Percentiles rank a stretch among this genome's conserved stretches.
phyloP scores from a whole-genome alignment of 78 protist genomes.

The Planoprotostelium fungivorum region DNA sequence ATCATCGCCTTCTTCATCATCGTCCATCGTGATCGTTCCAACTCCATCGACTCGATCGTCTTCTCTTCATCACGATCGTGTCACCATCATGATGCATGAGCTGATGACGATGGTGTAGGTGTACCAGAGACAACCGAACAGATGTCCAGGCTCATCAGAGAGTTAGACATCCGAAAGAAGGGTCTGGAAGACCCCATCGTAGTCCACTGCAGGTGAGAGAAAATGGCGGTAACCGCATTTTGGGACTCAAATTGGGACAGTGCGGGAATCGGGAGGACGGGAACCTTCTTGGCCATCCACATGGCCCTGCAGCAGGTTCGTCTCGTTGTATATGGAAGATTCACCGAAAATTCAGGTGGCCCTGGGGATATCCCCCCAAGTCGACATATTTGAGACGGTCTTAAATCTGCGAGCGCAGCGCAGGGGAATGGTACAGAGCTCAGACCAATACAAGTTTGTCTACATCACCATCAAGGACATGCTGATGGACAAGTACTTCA shows the following conservation, averaged over 20 bases:
- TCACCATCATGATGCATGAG: no score
- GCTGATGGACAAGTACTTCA: neutral
- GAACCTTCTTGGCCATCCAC: slow-evolving; percentile 69
- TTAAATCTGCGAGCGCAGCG: slow-evolving; percentile 38
- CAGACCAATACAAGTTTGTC: slow-evolving; percentile 61
- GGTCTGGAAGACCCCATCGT: neutral
- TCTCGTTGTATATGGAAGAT: neutral
- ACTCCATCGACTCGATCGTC: no score
- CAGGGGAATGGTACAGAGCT: slow-evolving; percentile 67
- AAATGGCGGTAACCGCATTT: no score
- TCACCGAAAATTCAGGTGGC: neutral
- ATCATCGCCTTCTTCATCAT: no score
- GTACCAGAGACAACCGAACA: neutral
- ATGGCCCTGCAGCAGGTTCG: slow-evolving; percentile 10
- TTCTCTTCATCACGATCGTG: no score
- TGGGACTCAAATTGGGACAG: neutral
- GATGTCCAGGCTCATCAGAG: neutral
- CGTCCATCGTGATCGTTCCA: no score
- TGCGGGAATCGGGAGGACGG: slow-evolving; percentile 80
- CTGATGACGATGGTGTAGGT: no score
- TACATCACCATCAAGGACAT: slow-evolving; percentile 50
- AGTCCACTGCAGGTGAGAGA: neutral
- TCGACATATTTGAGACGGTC: slow-evolving; percentile 14
- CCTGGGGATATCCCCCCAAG: neutral
- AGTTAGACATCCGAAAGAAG: neutral